Conservation (phyloP, 2,329 filamentous ascomycete species). For the Fusarium sp. region DNA sequence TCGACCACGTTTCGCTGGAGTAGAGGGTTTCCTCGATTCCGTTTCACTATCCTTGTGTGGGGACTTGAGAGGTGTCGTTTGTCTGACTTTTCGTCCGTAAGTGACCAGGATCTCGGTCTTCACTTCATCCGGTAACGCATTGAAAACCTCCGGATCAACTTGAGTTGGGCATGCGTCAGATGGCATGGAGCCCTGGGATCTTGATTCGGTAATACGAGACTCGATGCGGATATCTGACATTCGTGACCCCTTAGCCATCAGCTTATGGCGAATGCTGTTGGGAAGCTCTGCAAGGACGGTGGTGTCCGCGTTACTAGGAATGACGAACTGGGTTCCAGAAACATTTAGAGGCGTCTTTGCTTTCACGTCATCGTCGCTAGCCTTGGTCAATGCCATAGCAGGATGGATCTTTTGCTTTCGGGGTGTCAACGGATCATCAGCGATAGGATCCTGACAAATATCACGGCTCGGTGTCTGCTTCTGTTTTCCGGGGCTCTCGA, state of each 20-base stretch:
- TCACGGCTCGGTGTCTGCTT: conserved; percentile 44
- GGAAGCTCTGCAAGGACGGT: conserved; percentile 86
- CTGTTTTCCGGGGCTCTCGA: conserved; percentile 48
- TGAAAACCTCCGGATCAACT: conserved; percentile 84
- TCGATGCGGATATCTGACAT: conserved; percentile 31
- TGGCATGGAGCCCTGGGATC: conserved; percentile 53
- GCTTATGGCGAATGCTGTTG: conserved; percentile 79
- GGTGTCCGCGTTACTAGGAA: conserved; percentile 85
- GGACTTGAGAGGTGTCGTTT: conserved; percentile 57
- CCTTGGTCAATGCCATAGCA: conserved; percentile 60
- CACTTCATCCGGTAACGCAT: conserved; percentile 84
- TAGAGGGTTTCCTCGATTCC: conserved; percentile 62
- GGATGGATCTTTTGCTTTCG: conserved; percentile 64
- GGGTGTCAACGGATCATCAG: conserved; percentile 63
- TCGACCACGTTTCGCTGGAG: conserved; percentile 72
- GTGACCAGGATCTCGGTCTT: conserved; percentile 82
- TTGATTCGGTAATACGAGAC: conserved; percentile 45
- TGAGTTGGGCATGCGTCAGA: conserved; percentile 72
- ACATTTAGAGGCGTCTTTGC: conserved; percentile 78
- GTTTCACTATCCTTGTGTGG: conserved; percentile 65
- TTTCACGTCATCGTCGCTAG: conserved; percentile 60
- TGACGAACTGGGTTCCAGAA: conserved; percentile 88
- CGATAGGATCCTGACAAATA: conserved; percentile 60
- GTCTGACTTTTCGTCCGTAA: conserved; percentile 61
- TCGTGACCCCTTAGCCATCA: conserved; percentile 68